Evolutionary conservation across 805 yeast species (phyloP).

Genomic region (Pichia deserticola): DNA sequence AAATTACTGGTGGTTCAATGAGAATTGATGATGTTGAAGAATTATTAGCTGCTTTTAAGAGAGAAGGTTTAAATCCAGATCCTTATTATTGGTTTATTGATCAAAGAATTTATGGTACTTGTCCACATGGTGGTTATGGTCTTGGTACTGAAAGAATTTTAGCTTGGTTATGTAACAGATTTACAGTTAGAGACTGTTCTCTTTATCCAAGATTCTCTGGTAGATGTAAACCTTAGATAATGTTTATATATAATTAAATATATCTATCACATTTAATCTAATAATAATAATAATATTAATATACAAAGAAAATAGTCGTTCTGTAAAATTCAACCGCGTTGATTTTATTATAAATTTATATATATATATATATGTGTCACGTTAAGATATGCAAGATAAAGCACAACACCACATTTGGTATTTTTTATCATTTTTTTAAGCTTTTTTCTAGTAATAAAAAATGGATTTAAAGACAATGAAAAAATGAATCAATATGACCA

Average conservation of each 20-base stretch:
- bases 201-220: conserved; percentile 97
- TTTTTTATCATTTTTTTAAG: no score
- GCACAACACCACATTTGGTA: no score
- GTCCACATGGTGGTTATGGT: conserved; percentile 99
- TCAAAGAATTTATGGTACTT: conserved; percentile 93
- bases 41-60: conserved; percentile 80
- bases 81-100: conserved; percentile 96
- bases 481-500: neutral
- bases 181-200: conserved; percentile 96
- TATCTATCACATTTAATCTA: neutral
- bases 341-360: no score
- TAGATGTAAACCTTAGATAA: conserved; percentile 81
- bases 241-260: neutral
- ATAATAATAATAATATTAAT: no score
- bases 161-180: conserved; percentile 97
- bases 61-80: conserved; percentile 78
- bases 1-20: conserved; percentile 98
- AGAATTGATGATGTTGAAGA: conserved; percentile 81
- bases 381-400: no score
- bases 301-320: no score
- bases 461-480: neutral
- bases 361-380: no score
- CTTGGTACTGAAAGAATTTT: conserved; percentile 95
- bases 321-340: no score
- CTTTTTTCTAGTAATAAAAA: neutral